These are phyloP conservation scores for Suillus subaureus DNA, from an alignment of 768 basidiomycete species.

Conservation along the genomic window DNA sequence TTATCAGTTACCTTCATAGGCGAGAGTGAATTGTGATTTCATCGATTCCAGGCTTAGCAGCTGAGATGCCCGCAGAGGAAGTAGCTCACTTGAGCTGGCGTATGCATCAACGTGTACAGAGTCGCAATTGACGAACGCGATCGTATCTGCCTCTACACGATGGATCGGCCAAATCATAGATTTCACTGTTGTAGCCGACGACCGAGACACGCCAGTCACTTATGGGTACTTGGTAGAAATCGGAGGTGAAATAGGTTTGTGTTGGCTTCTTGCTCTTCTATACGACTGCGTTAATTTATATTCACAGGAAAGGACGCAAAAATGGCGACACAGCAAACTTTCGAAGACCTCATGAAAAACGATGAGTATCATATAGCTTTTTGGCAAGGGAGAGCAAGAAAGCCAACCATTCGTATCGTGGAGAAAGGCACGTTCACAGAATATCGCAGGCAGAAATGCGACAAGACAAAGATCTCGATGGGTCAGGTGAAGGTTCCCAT, in stretches of 20 bases:
- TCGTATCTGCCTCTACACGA: constrained; percentile 1
- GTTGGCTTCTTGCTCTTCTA: too few relatives aligned
- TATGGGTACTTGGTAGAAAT: constrained; percentile 13
- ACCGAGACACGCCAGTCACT: neutral
- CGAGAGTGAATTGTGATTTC: constrained; percentile 4
- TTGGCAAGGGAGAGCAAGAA: neutral
- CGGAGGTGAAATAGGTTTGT: constrained; percentile 3
- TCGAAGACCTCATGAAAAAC: neutral
- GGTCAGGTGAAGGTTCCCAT: constrained; percentile 15
- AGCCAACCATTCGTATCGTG: constrained; percentile 13
- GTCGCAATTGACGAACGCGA: constrained; percentile 3
- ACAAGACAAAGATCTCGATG: neutral
- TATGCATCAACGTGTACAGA: constrained; percentile 4
- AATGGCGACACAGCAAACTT: neutral
- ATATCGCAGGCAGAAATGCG: constrained; percentile 11
- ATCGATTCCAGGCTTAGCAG: neutral
- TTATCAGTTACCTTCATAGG: constrained; percentile 8
- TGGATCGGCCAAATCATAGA: constrained; percentile 8
- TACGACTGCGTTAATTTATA: neutral
- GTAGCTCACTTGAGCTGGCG: constrained; percentile 10
- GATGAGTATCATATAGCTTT: neutral
- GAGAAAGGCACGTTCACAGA: constrained; percentile 13
- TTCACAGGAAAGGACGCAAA: neutral
- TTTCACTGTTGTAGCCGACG: constrained; percentile 11
- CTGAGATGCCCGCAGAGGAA: neutral